Percentiles rank a stretch among this genome's conserved stretches.
Conservation (phyloP, 2,329 filamentous ascomycete species). For the Ophiostoma triangulosporum region DNA sequence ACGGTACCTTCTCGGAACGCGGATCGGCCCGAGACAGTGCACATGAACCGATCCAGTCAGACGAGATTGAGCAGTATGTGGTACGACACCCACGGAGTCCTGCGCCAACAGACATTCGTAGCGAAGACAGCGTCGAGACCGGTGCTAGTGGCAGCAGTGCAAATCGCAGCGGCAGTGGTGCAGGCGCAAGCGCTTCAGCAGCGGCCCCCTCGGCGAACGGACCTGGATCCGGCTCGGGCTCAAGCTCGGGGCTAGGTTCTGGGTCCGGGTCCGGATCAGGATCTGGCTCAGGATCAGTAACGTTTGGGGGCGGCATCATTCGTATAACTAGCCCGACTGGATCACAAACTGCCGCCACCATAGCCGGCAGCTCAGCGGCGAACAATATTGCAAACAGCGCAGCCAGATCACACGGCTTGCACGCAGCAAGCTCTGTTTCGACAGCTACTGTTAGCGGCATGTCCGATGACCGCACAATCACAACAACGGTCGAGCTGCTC, state of each 20-base stretch:
- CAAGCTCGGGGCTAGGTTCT: not conserved
- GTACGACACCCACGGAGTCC: constrained; percentile 21
- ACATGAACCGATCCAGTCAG: not conserved
- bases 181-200: not conserved
- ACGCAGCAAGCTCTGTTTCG: not conserved
- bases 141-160: constrained; percentile 47
- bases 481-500: constrained; percentile 68
- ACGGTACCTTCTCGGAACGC: constrained; percentile 22
- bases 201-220: not conserved
- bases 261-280: not conserved
- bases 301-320: constrained; percentile 25
- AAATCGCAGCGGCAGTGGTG: constrained; percentile 2
- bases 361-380: not conserved
- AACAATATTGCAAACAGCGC: not conserved
- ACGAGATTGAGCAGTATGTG: constrained; percentile 1
- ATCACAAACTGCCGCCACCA: constrained; percentile 23
- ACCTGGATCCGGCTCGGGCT: not conserved
- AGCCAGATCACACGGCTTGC: not conserved
- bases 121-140: constrained; percentile 60
- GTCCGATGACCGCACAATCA: constrained; percentile 65
- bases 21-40: constrained; percentile 20
- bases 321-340: constrained; percentile 30
- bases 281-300: constrained; percentile 13
- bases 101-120: constrained; percentile 42
- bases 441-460: constrained; percentile 22